Percentiles rank a stretch among this genome's conserved stretches.
These are phyloP conservation scores for Dictyostelium capitatum DNA, from an alignment of 78 protist species.

Conservation along the genomic window DNA sequence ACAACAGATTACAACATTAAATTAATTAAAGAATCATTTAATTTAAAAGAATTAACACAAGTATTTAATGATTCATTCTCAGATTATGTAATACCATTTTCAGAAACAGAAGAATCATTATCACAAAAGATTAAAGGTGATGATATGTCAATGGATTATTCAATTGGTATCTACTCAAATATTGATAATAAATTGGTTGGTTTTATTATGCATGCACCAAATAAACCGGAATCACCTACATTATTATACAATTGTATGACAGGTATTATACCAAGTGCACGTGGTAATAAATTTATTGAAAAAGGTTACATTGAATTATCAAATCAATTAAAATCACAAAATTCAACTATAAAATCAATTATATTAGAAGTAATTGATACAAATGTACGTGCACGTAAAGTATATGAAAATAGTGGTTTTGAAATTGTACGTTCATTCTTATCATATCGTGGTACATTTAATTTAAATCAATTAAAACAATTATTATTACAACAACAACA, in stretches of 20 bases:
- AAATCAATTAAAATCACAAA: no score
- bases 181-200: not conserved
- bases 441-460: not conserved
- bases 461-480: not conserved
- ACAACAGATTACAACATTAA: not conserved
- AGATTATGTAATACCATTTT: constrained; percentile 5
- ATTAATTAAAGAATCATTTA: not conserved
- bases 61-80: constrained; percentile 1
- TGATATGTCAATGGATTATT: not conserved
- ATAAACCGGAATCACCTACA: not conserved
- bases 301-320: not conserved
- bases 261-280: constrained; percentile 16
- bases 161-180: not conserved
- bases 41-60: constrained; percentile 15
- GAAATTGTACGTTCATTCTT: not conserved
- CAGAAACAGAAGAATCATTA: not conserved
- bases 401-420: constrained; percentile 19
- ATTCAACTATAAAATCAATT: not conserved
- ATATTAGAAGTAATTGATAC: constrained; percentile 1
- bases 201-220: constrained; percentile 6
- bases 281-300: not conserved
- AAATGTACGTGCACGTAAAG: not conserved
- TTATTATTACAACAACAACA: no score
- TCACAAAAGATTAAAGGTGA: constrained; percentile 11
- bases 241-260: constrained; percentile 10